Base-by-base conservation (phyloP, 2,329 filamentous ascomycete genomes). In the Ceratocystis harringtonii region DNA sequence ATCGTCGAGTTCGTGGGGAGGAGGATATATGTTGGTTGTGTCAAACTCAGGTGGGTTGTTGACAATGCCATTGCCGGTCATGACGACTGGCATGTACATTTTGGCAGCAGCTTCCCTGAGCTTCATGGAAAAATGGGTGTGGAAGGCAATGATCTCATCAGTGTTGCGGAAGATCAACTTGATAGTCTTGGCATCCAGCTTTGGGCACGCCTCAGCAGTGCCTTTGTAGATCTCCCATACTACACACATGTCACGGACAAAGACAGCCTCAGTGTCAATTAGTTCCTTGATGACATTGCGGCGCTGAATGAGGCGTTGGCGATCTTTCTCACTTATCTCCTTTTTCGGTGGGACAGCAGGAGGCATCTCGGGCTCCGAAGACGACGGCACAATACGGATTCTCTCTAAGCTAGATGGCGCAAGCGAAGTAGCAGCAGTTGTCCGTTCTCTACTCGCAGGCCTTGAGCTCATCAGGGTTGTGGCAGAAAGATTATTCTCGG, bases 161-260 rank as follows among this genome's bases (percentile, higher is more conserved):
- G 89, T 92, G 72, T 99, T 99, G 68, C 90, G 87, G 74, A 99
- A 99, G 17, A 99, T 84, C 12, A 89, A 81, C 72, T 92, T 95
- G 71, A 95, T 86, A 68, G 95, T 95, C 69, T 92, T 89, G 52
- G 83, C 78, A 55, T 88, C 89, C 32, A 96, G 82, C 69, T 90
- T 84, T 7, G 90, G 84, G 65, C 89, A 91, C 10, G 88, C 88
- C 70, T 88, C 85, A 0, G 90, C 89, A 0, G 94, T 97, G 55
- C 90, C 91, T 75, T 95, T 95, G 79, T 97, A 99, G 65, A 99
- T 97, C 72, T 97, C 92, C 72, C 95, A 90, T 1, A 96, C 88
- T 64, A 99, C 92, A 73, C 92, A 96, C 90, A 99, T 92, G 73
- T 99, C 94, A 69, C 90, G 85, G 66, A 95, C 86, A 75, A 95